Base-by-base conservation (phyloP, 2,329 filamentous ascomycete genomes). In the Dactylonectria estremocensis region DNA sequence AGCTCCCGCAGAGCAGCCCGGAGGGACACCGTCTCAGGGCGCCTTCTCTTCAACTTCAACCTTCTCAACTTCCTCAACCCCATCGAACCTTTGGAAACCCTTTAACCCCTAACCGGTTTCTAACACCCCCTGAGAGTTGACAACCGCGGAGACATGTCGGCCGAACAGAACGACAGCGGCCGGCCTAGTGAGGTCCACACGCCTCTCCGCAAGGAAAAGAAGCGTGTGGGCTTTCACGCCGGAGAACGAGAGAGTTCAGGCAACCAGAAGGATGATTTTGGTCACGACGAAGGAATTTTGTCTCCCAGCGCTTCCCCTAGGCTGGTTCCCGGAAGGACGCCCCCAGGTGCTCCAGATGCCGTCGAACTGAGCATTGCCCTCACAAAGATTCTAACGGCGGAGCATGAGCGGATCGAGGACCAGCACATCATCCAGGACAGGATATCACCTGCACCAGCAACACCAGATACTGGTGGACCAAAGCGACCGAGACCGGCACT, bases 211-310 rank as follows among this genome's bases (percentile, higher is more conserved):
- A 83, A 74, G 69, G 79, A 80, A 57, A 83, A 83, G 78, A 83
- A 83, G 77, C 77, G 78, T 49, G 82, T 83, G 14, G 81, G 77
- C 56, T 83, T 80, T 65, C 79, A 80, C 61, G 74, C 78, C 53
- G 66, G 60, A 50, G 66, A 48, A 58, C 66, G 60, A 50, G 66
- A 48, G 60, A 68, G 58, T 37, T 49, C 66, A 0, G 60, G 20
- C 50, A 53, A 48, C 48, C 24, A 28, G 24, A 56, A 57, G 35
- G 63, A 37, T 40, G 61, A 16, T 59, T 69, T 58, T 61, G 59
- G 31, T 37, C 69, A 67, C 13, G 68, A 76, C 16, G 65, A 76
- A 54, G 68, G 57, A 33, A 61, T 72, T 46, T 67, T 72, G 50
- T 80, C 79, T 10, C 76, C 75, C 7, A 68, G 73, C 2, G 72